Conservation (phyloP, 495 filamentous ascomycete genomes). For the Penicillium salamii region DNA sequence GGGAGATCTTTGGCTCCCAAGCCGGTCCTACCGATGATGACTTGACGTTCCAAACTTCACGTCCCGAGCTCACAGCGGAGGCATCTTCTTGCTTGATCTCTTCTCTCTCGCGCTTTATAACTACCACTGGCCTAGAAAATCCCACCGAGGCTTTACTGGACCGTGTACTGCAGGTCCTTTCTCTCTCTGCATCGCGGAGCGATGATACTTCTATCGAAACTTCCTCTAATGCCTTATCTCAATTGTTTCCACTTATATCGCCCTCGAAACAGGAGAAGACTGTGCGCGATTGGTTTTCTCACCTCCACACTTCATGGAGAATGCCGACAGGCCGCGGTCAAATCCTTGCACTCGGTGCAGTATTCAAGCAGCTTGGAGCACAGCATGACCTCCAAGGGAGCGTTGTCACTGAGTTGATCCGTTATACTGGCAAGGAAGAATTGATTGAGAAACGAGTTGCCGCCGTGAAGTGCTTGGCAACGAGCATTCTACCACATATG, state of each 20-base stretch:
- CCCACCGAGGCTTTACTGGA: conserved; percentile 31
- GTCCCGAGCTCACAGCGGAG: conserved; percentile 69
- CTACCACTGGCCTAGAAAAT: conserved; percentile 1
- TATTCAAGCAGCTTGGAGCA: conserved; percentile 32
- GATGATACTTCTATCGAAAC: conserved; percentile 48
- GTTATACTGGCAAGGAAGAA: conserved; percentile 39
- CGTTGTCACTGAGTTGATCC: conserved; percentile 35
- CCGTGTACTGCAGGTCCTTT: conserved; percentile 36
- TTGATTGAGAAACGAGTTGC: conserved; percentile 57
- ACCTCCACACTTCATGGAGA: conserved; percentile 37
- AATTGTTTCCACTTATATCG: conserved; percentile 41
- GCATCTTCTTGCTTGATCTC: conserved; percentile 56
- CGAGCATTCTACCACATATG: conserved; percentile 44
- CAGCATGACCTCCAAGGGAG: conserved; percentile 17
- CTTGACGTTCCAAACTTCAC: conserved; percentile 48
- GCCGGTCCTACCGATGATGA: conserved; percentile 40
- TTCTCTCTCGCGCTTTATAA: conserved; percentile 28
- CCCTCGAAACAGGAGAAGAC: conserved; percentile 29
- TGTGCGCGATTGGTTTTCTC: conserved; percentile 36
- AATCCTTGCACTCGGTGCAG: conserved; percentile 41
- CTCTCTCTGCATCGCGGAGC: conserved; percentile 41
- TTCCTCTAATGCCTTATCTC: conserved; percentile 43
- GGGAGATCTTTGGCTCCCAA: conserved; percentile 40
- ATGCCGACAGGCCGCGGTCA: conserved; percentile 43
- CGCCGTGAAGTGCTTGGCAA: conserved; percentile 58